Evolutionary conservation across 331 rosid species (phyloP).

Genomic region (Erythrophleum ivorense): DNA sequence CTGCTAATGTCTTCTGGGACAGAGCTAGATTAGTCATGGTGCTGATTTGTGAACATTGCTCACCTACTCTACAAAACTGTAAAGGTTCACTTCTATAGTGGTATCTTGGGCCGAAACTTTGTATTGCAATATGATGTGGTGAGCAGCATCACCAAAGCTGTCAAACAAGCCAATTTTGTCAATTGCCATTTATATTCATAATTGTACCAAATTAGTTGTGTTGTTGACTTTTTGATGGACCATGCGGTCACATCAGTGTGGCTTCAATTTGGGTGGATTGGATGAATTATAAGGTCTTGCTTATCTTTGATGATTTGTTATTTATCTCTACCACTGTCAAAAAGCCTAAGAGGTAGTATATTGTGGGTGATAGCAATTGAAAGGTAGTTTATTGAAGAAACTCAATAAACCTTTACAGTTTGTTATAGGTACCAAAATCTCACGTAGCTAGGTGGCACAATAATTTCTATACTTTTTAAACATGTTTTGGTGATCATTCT

Average conservation of each 20-base stretch:
- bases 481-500: slow-evolving; percentile 7
- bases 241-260: background rate
- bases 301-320: slow-evolving; percentile 22
- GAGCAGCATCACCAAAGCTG: slow-evolving; percentile 25
- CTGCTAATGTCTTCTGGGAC: slow-evolving; percentile 21
- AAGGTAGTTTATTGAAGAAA: slow-evolving; percentile 29
- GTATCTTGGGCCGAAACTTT: slow-evolving; percentile 25
- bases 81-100: slow-evolving; percentile 13
- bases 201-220: background rate
- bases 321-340: slow-evolving; percentile 14
- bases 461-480: background rate
- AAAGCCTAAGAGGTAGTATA: slow-evolving; percentile 22
- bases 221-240: slow-evolving; percentile 25
- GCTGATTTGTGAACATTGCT: slow-evolving; percentile 1
- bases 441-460: background rate
- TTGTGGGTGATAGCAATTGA: slow-evolving; percentile 23
- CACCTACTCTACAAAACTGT: background rate
- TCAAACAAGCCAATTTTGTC: background rate
- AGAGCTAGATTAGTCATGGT: slow-evolving; percentile 9
- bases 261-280: slow-evolving; percentile 25
- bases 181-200: slow-evolving; percentile 12
- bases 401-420: slow-evolving; percentile 10
- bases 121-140: slow-evolving; percentile 20
- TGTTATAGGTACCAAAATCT: background rate
- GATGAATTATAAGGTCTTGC: slow-evolving; percentile 19